Base-by-base conservation (phyloP, 2,329 filamentous ascomycete genomes). In the Fusarium ambrosium region DNA sequence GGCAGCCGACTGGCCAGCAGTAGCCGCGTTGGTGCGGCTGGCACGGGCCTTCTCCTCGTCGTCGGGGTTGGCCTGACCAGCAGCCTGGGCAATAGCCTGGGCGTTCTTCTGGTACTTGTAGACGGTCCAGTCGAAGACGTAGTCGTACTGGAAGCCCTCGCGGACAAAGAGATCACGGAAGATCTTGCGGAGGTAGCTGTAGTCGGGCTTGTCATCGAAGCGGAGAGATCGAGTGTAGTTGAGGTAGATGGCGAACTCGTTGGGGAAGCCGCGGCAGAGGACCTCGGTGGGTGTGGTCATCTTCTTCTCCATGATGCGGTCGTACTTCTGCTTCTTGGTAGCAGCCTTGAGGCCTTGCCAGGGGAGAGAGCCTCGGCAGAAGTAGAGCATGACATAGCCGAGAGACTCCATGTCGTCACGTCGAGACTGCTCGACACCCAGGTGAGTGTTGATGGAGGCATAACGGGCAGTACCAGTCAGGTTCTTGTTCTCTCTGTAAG, bases 301-400 rank as follows among this genome's bases (percentile, higher is more conserved):
- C 94, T 99, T 99, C 93, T 99, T 99, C 90, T 99, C 97, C 96
- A 98, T 98, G 87, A 99, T 99, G 77, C 96, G 92, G 87, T 99
- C 97, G 84, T 99, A 98, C 89, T 99, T 99, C 89, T 98, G 96
- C 92, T 98, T 98, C 92, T 98, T 98, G 78, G 95, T 98, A 79
- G 96, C 96, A 87, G 96, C 96, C 91, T 98, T 98, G 65, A 98
- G 90, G 67, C 97, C 97, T 88, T 99, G 97, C 97, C 97, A 99
- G 72, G 97, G 97, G 68, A 99, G 95, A 75, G 95, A 98, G 74
- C 97, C 97, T 86, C 97, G 96, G 90, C 96, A 98, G 89, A 99
- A 99, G 90, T 99, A 99, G 74, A 99, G 93, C 95, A 99, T 98
- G 81, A 99, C 97, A 80, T 99, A 98, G 80, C 97, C 97, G 61